Evolutionary conservation across 768 basidiomycete species (phyloP).

Genomic region (Amyloporia xantha): DNA sequence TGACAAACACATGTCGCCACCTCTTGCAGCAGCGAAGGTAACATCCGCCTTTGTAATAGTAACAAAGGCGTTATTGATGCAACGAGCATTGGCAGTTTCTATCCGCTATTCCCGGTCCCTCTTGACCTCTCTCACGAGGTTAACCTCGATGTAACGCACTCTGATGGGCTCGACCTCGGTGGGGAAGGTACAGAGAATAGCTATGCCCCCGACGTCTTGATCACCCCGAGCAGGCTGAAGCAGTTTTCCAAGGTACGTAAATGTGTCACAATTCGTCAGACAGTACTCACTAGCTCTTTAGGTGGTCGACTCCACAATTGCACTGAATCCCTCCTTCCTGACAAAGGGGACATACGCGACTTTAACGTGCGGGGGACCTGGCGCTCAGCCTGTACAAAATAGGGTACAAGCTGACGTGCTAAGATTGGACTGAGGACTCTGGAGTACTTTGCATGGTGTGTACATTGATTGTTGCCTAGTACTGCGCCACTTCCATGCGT

Average conservation of each 20-base stretch:
- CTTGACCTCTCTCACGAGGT: slow-evolving; percentile 68
- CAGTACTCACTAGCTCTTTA: slow-evolving; percentile 24
- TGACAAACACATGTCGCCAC: slow-evolving; percentile 75
- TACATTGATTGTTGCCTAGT: too few relatives aligned
- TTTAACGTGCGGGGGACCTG: slow-evolving; percentile 25
- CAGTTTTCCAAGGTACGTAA: slow-evolving; percentile 78
- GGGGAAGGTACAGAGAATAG: slow-evolving; percentile 28
- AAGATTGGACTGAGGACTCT: neutral
- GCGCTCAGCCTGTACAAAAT: slow-evolving; percentile 7
- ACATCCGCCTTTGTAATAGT: slow-evolving; percentile 8
- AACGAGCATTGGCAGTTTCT: too few relatives aligned
- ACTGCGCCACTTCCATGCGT: too few relatives aligned
- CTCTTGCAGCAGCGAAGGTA: slow-evolving; percentile 85
- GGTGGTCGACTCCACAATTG: slow-evolving; percentile 69
- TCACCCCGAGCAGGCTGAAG: slow-evolving; percentile 83
- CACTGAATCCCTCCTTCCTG: slow-evolving; percentile 84
- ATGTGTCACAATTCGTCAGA: neutral
- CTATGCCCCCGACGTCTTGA: slow-evolving; percentile 72
- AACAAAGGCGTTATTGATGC: slow-evolving; percentile 2
- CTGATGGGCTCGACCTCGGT: slow-evolving; percentile 34
- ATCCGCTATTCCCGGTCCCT: slow-evolving; percentile 89
- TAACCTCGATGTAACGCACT: slow-evolving; percentile 86
- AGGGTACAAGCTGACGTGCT: slow-evolving; percentile 12
- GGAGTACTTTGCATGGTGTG: too few relatives aligned
- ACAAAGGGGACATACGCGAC: slow-evolving; percentile 51